Base-by-base conservation (phyloP, 2,329 filamentous ascomycete genomes). In the Akanthomyces muscarius region DNA sequence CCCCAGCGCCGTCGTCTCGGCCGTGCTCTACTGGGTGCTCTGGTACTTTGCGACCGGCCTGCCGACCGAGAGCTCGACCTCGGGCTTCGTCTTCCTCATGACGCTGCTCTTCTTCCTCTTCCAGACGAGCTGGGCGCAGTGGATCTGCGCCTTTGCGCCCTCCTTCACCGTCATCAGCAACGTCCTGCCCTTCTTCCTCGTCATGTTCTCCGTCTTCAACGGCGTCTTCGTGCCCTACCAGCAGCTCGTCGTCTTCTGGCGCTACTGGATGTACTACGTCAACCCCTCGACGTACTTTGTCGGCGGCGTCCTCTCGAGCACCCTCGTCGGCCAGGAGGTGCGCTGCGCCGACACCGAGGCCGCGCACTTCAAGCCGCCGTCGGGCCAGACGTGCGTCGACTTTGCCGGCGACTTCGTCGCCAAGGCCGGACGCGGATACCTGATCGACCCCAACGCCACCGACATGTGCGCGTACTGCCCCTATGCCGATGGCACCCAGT, bases 121-220 rank as follows among this genome's bases (percentile, higher is more conserved):
- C 80, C 84, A 87, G 72, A 83, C 83, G 38, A 86, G 81, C 67
- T 93, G 88, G 90, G 91, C 89, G 23, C 90, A 92, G 72, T 94
- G 89, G 89, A 91, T 95, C 68, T 90, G 87, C 66, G 90, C 91
- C 0, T 92, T 92, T 73, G 89, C 90, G 0, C 90, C 90, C 0
- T 87, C 81, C 47, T 92, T 92, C 76, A 91, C 89, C 0, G 89
- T 92, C 66, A 91, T 93, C 67, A 86, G 86, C 50, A 92, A 93
- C 70, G 77, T 88, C 25, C 78, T 92, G 5, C 90, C 90, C 0
- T 92, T 93, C 78, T 91, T 93, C 82, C 90, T 93, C 77, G 86
- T 92, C 73, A 87, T 91, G 79, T 88, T 90, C 69, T 83, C 82
- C 47, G 75, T 91, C 28, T 92, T 93, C 81, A 92, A 91, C 77